Conservation (phyloP, 2,329 filamentous ascomycete genomes). For the Trichophyton rubrum region DNA sequence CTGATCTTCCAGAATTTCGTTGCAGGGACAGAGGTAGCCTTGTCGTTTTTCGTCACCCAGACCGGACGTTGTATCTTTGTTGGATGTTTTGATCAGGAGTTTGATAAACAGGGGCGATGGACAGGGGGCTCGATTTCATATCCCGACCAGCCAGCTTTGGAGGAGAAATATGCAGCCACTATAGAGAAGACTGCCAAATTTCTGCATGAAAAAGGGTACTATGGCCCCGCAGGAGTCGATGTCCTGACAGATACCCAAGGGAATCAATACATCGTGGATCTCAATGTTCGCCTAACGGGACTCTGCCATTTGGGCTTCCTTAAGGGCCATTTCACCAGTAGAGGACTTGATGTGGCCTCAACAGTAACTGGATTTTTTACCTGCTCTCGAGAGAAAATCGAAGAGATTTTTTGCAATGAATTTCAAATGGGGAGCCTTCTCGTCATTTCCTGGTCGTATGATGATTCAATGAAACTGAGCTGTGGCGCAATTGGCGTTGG, state of each 20-base stretch:
- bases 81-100: not conserved
- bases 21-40: not conserved
- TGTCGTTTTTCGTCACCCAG: not conserved
- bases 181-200: not conserved
- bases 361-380: not conserved
- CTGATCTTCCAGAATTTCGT: not conserved
- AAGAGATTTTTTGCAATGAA: not conserved
- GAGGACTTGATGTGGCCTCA: not conserved
- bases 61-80: not conserved
- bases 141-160: not conserved
- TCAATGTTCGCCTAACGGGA: not conserved
- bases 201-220: not conserved
- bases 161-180: not conserved
- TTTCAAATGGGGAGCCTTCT: not conserved
- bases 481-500: not conserved
- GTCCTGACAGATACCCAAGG: not conserved
- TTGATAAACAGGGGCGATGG: not conserved
- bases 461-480: not conserved
- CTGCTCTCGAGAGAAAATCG: not conserved
- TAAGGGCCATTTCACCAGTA: not conserved
- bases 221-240: not conserved
- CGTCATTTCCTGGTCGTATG: not conserved
- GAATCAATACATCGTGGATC: not conserved
- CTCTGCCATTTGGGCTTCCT: not conserved
- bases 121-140: not conserved